Conservation (phyloP, 371 early-diverging fungal species). For the Chytridiales sp. region DNA sequence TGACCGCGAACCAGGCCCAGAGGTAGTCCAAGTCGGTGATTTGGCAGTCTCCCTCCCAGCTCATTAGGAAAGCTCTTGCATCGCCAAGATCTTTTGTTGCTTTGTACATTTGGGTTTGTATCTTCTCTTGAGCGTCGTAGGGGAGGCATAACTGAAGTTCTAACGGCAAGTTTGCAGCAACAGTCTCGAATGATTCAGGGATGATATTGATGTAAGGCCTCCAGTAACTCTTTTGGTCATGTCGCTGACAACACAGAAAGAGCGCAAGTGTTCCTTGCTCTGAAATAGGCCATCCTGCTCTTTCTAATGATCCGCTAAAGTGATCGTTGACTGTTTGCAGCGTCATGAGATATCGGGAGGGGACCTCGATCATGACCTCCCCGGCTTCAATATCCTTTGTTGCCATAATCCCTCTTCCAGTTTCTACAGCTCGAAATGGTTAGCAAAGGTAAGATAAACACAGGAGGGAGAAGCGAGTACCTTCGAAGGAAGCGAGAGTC, state of each 20-base stretch:
- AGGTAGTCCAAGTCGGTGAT: not conserved
- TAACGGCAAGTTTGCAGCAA: constrained; percentile 18
- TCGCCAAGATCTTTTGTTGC: constrained; percentile 8
- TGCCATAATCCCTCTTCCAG: constrained; percentile 30
- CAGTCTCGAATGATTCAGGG: constrained; percentile 11
- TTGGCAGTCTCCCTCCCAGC: not conserved
- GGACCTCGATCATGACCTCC: constrained; percentile 8
- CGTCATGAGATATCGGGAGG: constrained; percentile 17
- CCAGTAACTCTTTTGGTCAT: constrained; percentile 4
- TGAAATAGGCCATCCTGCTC: not conserved
- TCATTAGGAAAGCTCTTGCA: constrained; percentile 3
- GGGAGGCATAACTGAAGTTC: constrained; percentile 2
- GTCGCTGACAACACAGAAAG: constrained; percentile 6
- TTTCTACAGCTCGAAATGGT: constrained; percentile 2
- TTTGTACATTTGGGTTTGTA: not conserved
- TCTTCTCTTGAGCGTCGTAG: not conserved
- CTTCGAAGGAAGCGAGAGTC: constrained; percentile 15
- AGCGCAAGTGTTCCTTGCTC: constrained; percentile 25
- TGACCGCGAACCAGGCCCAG: constrained; percentile 7
- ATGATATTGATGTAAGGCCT: constrained; percentile 11
- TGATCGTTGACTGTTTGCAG: constrained; percentile 6
- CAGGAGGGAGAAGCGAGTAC: not conserved
- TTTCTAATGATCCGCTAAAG: not conserved
- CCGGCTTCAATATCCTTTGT: constrained; percentile 15
- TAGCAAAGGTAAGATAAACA: too few species aligned